Evolutionary conservation across 1,139 yeast species (phyloP), one percentile per base, ranked within the genome.

Genomic region (Spencermartinsiella ligniputridi): DNA sequence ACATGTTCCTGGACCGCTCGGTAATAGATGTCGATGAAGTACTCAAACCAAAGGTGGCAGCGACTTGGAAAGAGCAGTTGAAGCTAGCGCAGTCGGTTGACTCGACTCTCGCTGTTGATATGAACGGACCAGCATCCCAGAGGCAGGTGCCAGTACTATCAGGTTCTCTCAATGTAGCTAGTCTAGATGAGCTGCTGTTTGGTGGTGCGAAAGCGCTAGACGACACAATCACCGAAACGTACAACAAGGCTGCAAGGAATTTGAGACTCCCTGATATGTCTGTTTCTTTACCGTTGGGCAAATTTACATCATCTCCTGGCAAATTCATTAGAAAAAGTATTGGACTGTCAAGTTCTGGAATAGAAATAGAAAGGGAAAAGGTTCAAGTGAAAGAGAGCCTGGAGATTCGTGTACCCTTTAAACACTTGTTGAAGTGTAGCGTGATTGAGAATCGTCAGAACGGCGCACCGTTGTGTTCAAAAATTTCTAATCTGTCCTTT

Each of bases 151-250:
- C 13, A 17, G 8, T 17, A 13, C 35, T 32, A 21, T 18, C 22
- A 8, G 39, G 42, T 5, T 29, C 34, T 13, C 44, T 68, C 21
- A 57, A 60, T n/a, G 51, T 64, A 3, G 58, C 60, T 16, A 63
- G 56, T 47, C 67, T 78, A 32, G 83, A 81, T 57, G 71, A 72
- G 12, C 52, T 77, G 12, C 63, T 86, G 27, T 84, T 82, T 59
- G 72, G 78, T 2, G 78, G 76, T 2, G 69, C 49, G 3, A 34
- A 46, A 3, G 39, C 57, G 12, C 47, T 59, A 19, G 46, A 53
- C 27, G 35, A 45, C 6, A 50, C 52, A 15, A 44, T 47, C n/a
- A 42, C 50, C 27, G 52, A 50, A 4, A 53, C 47, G 25, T 58
- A 58, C 29, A 41, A 40, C 11, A 42, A 51, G 18, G 62, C 62